Evolutionary conservation across 139 green algal genomes (phyloP).

Genomic region (Trebouxia sp.): DNA sequence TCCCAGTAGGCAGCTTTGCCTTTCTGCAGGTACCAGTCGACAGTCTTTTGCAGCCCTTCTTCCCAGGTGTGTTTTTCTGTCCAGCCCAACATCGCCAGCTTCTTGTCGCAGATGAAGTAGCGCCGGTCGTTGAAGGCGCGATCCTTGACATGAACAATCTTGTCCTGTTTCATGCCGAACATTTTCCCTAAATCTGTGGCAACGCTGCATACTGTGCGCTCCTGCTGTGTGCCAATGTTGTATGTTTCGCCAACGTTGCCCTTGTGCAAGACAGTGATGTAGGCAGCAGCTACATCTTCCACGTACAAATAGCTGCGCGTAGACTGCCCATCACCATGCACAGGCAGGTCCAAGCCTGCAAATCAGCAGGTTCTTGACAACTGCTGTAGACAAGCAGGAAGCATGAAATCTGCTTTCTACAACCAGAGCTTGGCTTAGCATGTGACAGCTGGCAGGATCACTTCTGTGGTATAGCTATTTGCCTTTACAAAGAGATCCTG

Average conservation of each 20-base stretch:
- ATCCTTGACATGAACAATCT: slow-evolving; percentile 65
- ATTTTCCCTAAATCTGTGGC: slow-evolving; percentile 57
- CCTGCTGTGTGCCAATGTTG: slow-evolving; percentile 94
- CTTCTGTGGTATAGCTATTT: too few species aligned
- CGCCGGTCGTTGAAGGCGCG: slow-evolving; percentile 83
- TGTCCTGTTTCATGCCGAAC: slow-evolving; percentile 52
- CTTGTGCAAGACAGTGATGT: slow-evolving; percentile 85
- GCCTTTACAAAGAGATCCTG: too few species aligned
- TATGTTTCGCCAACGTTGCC: slow-evolving; percentile 78
- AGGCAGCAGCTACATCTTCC: slow-evolving; percentile 92
- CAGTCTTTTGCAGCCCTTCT: slow-evolving; percentile 87
- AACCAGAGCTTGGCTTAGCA: too few species aligned
- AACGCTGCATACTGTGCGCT: slow-evolving; percentile 90
- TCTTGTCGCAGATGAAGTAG: slow-evolving; percentile 94
- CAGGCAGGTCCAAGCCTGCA: slow-evolving; percentile 51
- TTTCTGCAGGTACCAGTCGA: slow-evolving; percentile 86
- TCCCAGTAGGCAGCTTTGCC: slow-evolving; percentile 71
- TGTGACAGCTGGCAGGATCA: too few species aligned
- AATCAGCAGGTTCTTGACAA: too few species aligned
- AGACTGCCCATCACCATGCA: slow-evolving; percentile 58
- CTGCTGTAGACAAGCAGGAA: too few species aligned
- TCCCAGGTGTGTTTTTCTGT: slow-evolving; percentile 83
- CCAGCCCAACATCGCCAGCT: slow-evolving; percentile 92
- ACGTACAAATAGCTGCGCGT: slow-evolving; percentile 83
- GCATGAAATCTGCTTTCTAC: too few species aligned